These are phyloP conservation scores for Magnolia officinalis DNA, from an alignment of 164 flowering plant genomes.

Conservation along the genomic window DNA sequence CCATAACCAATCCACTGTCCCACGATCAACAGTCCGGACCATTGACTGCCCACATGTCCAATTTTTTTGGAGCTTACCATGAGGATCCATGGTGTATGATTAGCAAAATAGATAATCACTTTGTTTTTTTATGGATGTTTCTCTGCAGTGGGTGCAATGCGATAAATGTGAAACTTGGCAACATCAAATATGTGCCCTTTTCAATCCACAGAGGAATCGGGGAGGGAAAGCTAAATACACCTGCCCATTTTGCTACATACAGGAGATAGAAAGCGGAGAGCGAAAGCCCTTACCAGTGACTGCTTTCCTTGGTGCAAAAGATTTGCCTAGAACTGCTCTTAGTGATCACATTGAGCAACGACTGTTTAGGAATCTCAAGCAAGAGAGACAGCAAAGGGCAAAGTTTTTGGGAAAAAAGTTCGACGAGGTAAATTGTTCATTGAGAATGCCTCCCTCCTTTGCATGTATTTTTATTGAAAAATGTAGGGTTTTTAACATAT, in stretches of 20 bases:
- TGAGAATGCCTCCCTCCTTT: too few species aligned
- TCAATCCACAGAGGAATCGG: conserved; percentile 11
- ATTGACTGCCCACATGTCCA: not conserved
- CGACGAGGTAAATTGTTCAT: conserved; percentile 17
- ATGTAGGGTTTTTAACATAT: too few species aligned
- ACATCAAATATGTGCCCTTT: conserved; percentile 28
- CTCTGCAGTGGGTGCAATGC: conserved; percentile 30
- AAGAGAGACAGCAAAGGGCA: conserved; percentile 20
- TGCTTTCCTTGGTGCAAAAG: conserved; percentile 22
- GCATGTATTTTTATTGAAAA: too few species aligned
- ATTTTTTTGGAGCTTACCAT: not conserved
- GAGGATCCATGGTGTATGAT: too few species aligned
- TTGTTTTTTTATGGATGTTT: not conserved
- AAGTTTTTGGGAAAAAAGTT: conserved; percentile 12
- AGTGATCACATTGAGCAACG: conserved; percentile 26
- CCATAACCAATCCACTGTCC: not conserved
- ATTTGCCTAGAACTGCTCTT: conserved; percentile 21
- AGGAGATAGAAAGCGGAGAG: conserved; percentile 16
- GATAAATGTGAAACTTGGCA: conserved; percentile 28
- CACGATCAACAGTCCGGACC: not conserved
- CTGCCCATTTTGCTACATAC: conserved; percentile 17
- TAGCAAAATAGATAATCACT: not conserved
- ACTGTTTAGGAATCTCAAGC: conserved; percentile 11
- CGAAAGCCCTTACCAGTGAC: conserved; percentile 14
- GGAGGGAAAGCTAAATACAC: conserved; percentile 20